Evolutionary conservation across 1,139 yeast species (phyloP).

Genomic region (Kodamaea sp.): DNA sequence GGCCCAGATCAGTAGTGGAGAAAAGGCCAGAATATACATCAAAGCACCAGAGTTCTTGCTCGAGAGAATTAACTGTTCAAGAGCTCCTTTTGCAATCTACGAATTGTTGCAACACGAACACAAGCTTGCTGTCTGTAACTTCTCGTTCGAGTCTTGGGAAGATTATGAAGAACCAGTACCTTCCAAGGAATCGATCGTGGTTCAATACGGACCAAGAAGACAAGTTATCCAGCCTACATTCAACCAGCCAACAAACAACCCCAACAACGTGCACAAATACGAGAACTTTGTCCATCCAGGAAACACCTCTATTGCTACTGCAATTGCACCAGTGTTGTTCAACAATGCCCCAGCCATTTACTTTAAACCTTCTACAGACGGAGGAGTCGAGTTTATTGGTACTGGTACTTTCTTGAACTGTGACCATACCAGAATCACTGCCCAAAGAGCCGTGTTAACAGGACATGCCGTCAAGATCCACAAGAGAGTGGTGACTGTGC

Average conservation of each 20-base stretch:
- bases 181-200: constrained; percentile 74
- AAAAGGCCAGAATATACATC: constrained; percentile 58
- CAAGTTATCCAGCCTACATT: constrained; percentile 82
- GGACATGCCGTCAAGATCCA: constrained; percentile 97
- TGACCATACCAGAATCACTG: constrained; percentile 81
- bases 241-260: constrained; percentile 73
- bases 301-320: constrained; percentile 71
- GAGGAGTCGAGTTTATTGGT: constrained; percentile 69
- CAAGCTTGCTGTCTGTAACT: constrained; percentile 78
- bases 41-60: constrained; percentile 59
- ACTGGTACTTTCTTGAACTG: constrained; percentile 88
- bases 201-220: constrained; percentile 93
- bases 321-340: constrained; percentile 86
- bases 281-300: constrained; percentile 86
- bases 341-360: constrained; percentile 80
- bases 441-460: constrained; percentile 85
- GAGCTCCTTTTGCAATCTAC: constrained; percentile 61
- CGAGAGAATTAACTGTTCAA: constrained; percentile 40
- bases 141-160: constrained; percentile 84
- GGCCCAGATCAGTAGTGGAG: constrained; percentile 68
- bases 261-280: constrained; percentile 85
- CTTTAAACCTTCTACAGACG: constrained; percentile 54
- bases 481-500: constrained; percentile 84
- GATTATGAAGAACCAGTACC: constrained; percentile 83
- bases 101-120: constrained; percentile 85